A percentile compares a stretch with the other conserved stretches of the same genome.
phyloP scores from a whole-genome alignment of 2,329 filamentous ascomycete genomes.

The Pseudocercospora musae region DNA sequence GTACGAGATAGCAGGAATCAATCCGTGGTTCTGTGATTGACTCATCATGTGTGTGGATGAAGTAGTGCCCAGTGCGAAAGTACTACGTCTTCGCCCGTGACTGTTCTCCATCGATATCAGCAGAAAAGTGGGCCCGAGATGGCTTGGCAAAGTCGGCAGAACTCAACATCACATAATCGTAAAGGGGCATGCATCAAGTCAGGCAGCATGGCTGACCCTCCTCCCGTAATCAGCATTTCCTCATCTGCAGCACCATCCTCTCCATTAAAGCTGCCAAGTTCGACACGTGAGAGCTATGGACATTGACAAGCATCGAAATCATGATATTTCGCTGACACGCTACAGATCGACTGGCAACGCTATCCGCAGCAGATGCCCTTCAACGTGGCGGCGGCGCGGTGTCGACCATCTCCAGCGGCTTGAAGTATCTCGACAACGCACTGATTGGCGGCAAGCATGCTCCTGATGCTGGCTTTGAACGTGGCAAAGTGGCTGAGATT shows the following conservation, averaged over 20 bases:
- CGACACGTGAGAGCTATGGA: conserved; percentile 1
- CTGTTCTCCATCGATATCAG: not conserved
- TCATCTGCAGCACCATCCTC: conserved; percentile 4
- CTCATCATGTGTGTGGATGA: not conserved
- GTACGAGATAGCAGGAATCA: not conserved
- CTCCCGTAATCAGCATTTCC: conserved; percentile 10
- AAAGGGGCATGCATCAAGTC: no score
- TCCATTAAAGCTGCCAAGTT: not conserved
- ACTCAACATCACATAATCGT: no score
- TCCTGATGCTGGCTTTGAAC: conserved; percentile 58
- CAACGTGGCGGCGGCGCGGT: not conserved
- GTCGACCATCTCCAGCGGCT: conserved; percentile 11
- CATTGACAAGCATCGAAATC: not conserved
- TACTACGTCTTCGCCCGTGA: not conserved
- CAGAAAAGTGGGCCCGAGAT: not conserved
- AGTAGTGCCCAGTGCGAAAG: not conserved
- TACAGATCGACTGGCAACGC: conserved; percentile 18
- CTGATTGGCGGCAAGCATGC: conserved; percentile 6
- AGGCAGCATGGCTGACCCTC: conserved; percentile 11
- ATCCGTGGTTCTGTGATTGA: not conserved
- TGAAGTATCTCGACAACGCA: conserved; percentile 12
- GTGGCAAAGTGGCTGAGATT: conserved; percentile 78
- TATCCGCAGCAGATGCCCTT: conserved; percentile 14
- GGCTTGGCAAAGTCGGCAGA: not conserved
- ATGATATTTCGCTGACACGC: not conserved